phyloP scores from a whole-genome alignment of 2,329 filamentous ascomycete species.

The Dendryphion nanum region DNA sequence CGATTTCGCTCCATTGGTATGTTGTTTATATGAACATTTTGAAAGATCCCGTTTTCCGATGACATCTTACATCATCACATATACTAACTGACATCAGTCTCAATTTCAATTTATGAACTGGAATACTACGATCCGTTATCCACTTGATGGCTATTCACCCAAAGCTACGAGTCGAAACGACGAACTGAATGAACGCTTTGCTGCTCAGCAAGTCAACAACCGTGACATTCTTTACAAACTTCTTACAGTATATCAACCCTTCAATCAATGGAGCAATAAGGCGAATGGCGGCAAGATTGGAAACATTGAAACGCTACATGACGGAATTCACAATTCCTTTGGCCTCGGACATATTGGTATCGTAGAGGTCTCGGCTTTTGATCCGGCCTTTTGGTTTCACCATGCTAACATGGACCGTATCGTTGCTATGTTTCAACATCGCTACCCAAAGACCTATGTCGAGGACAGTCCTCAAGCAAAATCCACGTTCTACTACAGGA shows the following conservation, averaged over 20 bases:
- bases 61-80: background rate
- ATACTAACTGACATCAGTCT: background rate
- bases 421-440: slow-evolving; percentile 24
- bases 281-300: slow-evolving; percentile 31
- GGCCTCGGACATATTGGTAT: slow-evolving; percentile 45
- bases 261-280: slow-evolving; percentile 32
- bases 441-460: slow-evolving; percentile 34
- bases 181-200: slow-evolving; percentile 22
- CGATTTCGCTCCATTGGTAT: slow-evolving; percentile 20
- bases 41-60: too few relatives aligned
- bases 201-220: slow-evolving; percentile 27
- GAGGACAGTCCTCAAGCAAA: slow-evolving; percentile 20
- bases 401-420: slow-evolving; percentile 30
- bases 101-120: slow-evolving; percentile 29
- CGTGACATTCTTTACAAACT: slow-evolving; percentile 33
- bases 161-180: slow-evolving; percentile 29
- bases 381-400: slow-evolving; percentile 35
- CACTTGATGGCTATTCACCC: slow-evolving; percentile 17
- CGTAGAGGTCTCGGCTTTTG: slow-evolving; percentile 29
- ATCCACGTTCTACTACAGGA: slow-evolving; percentile 20
- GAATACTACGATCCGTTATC: slow-evolving; percentile 30
- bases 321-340: slow-evolving; percentile 30
- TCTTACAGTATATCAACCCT: slow-evolving; percentile 30
- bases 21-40: slow-evolving; percentile 2
- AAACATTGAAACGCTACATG: slow-evolving; percentile 32